Base-by-base conservation (phyloP, 2,329 filamentous ascomycete species). In the Pleurostoma richardsiae region DNA sequence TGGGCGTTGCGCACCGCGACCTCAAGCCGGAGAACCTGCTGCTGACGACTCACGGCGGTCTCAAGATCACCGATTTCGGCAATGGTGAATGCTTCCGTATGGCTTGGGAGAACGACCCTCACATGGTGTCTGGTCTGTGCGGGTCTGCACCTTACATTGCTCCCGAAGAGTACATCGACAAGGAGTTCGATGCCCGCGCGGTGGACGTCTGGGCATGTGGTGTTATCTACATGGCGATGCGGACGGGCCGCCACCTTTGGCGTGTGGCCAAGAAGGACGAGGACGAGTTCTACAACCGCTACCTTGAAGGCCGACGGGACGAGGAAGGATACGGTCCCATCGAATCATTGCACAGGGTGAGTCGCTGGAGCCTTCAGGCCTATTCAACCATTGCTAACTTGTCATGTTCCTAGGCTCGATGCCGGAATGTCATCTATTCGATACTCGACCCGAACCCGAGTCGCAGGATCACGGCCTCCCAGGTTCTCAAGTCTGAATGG, bases 211-310 rank as follows among this genome's bases (percentile, higher is more conserved):
- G 94, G 94, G 94, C 94, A 28, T 96, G 90, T 50, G 94, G 94
- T 62, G 94, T 99, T 44, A 99, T 99, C 50, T 99, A 99, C 72
- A 99, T 99, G 94, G 94, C 94, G 10, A 99, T 99, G 94, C 81
- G 94, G 49, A 97, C 92, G 2, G 94, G 94, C 5, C 81, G 94
- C 45, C 94, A 99, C 67, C 76, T 99, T 6, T 99, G 94, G 94
- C 86, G 91, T 46, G 83, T 96, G n/a, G 94, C 94, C 5, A 92
- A 92, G 68, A 95, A 90, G 68, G 91, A 95, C 46, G 92, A 97
- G 55, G 94, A 99, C 60, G 94, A 97, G 61, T 99, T 97, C 59
- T 99, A 96, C 63, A 88, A 88, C 53, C 86, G 90, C 39, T 99
- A 99, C 62, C 79, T 99, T 4, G 88, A 95, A 62, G 94, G 94